Evolutionary conservation across 257 asterid genomes (phyloP).

Genomic region (Echium plantagineum): DNA sequence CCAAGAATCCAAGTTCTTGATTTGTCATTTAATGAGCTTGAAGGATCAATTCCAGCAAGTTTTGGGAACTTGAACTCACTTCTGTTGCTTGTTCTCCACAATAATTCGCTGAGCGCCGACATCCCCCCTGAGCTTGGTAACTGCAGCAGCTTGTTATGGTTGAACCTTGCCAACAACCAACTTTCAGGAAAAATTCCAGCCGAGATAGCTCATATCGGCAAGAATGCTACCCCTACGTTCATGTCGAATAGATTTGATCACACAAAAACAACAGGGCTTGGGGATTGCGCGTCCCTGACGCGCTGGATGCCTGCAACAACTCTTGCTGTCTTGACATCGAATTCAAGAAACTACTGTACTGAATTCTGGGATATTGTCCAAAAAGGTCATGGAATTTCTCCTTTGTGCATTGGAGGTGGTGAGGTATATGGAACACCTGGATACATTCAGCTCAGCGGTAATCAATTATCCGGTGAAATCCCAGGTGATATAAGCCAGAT

Average conservation of each 20-base stretch:
- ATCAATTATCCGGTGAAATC: slow-evolving; percentile 47
- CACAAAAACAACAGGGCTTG: slow-evolving; percentile 50
- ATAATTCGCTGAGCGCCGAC: slow-evolving; percentile 44
- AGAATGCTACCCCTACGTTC: slow-evolving; percentile 44
- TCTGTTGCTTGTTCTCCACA: slow-evolving; percentile 86
- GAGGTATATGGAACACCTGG: slow-evolving; percentile 50
- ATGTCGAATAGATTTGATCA: slow-evolving; percentile 30
- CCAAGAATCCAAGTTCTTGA: slow-evolving; percentile 71
- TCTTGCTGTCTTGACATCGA: slow-evolving; percentile 59
- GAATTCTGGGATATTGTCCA: slow-evolving; percentile 57
- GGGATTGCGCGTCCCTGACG: slow-evolving; percentile 76
- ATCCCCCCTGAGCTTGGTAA: slow-evolving; percentile 72
- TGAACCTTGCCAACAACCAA: slow-evolving; percentile 59
- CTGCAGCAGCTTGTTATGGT: slow-evolving; percentile 78
- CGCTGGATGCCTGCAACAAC: slow-evolving; percentile 91
- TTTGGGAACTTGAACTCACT: slow-evolving; percentile 62
- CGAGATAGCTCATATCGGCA: slow-evolving; percentile 49
- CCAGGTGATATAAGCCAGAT: slow-evolving; percentile 62
- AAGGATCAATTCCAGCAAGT: slow-evolving; percentile 48
- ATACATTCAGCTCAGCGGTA: slow-evolving; percentile 65
- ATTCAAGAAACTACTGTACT: slow-evolving; percentile 60
- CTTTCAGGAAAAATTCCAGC: slow-evolving; percentile 49
- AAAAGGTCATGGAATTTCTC: slow-evolving; percentile 68
- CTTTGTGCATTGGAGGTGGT: slow-evolving; percentile 52
- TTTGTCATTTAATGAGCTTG: slow-evolving; percentile 59